These are phyloP conservation scores for Coemansia sp. DNA, from an alignment of 192 early-diverging fungal species.

Conservation along the genomic window DNA sequence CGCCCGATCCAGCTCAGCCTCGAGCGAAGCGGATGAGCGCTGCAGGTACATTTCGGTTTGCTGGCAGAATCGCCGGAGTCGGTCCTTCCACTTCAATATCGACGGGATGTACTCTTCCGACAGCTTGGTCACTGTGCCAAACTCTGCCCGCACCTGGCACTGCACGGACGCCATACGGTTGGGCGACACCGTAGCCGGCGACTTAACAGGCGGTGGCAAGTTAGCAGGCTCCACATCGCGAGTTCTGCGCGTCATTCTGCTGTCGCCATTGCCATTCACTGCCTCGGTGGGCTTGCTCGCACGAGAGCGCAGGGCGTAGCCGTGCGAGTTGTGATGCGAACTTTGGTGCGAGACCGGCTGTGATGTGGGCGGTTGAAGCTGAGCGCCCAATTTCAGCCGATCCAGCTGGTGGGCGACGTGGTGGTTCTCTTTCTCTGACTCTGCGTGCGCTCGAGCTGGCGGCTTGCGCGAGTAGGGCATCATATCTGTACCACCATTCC, in stretches of 20 bases:
- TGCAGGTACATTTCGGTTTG: conserved; percentile 26
- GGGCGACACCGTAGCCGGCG: not conserved
- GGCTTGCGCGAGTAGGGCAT: conserved; percentile 8
- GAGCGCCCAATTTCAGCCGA: conserved; percentile 11
- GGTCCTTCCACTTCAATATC: conserved; percentile 42
- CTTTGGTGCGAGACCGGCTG: not conserved
- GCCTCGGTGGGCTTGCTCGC: conserved; percentile 2
- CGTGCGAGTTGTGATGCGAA: conserved; percentile 12
- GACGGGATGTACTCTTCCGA: conserved; percentile 50
- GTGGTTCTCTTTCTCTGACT: conserved; percentile 39
- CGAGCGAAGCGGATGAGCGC: conserved; percentile 27
- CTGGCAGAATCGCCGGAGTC: conserved; percentile 34
- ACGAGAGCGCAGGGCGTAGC: conserved; percentile 37
- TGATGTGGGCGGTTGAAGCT: not conserved
- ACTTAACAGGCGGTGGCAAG: not conserved
- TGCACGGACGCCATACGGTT: not conserved
- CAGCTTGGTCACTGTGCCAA: conserved; percentile 44
- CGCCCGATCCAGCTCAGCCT: conserved; percentile 21
- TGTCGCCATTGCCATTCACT: not conserved
- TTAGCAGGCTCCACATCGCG: not conserved
- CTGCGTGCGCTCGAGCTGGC: conserved; percentile 2
- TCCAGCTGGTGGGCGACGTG: conserved; percentile 11
- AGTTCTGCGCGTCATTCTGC: conserved; percentile 1
- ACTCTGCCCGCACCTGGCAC: conserved; percentile 37
- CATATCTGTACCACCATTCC: not conserved